Conservation (phyloP, 441 rosid genomes). For the Adansonia gregorii region DNA sequence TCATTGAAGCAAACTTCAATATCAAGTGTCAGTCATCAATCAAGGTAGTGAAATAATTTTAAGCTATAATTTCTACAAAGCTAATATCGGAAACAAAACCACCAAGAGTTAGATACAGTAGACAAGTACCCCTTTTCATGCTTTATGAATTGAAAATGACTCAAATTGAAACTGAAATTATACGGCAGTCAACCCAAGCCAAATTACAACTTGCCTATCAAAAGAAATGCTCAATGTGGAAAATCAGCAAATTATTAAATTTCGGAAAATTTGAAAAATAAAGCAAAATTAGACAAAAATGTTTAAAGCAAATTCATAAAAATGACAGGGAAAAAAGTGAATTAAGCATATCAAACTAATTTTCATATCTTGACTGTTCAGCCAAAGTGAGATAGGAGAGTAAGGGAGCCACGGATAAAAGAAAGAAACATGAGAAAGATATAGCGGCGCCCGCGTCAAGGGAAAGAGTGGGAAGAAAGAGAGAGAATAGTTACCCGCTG, state of each 20-base stretch:
- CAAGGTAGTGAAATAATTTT: conserved; percentile 1
- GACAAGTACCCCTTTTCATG: background rate
- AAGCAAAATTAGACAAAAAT: background rate
- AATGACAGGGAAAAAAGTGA: background rate
- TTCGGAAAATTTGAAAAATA: background rate
- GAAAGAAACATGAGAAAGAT: background rate
- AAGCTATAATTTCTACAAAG: conserved; percentile 2
- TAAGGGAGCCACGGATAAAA: background rate
- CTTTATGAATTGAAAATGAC: background rate
- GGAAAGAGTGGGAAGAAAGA: background rate
- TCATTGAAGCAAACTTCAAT: background rate
- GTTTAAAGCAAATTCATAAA: background rate
- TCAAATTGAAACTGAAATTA: background rate
- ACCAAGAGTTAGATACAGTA: background rate
- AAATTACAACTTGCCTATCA: background rate
- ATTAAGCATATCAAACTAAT: background rate
- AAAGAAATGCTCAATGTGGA: background rate
- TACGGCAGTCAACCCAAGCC: background rate
- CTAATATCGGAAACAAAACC: background rate
- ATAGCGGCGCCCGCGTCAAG: background rate
- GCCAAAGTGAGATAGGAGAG: too few species aligned
- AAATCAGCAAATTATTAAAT: background rate
- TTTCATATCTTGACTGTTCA: too few species aligned
- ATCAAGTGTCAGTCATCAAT: background rate
- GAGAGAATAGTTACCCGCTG: background rate